These are phyloP conservation scores for Aspergillus sergii DNA, from an alignment of 2,329 filamentous ascomycete genomes.

Conservation along the genomic window DNA sequence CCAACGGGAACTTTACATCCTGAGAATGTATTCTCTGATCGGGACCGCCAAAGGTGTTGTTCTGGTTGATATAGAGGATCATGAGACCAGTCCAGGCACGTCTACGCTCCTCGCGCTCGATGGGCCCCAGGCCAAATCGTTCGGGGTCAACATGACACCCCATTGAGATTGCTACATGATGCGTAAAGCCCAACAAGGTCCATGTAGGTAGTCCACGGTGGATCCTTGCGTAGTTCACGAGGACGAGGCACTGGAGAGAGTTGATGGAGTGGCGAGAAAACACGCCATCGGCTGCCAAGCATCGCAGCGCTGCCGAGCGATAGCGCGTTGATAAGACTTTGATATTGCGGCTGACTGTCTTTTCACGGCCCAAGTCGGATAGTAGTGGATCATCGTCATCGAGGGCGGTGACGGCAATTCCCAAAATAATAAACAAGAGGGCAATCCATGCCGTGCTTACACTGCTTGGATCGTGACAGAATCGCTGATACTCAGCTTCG, in stretches of 20 bases:
- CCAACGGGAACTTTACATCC: conserved; percentile 36
- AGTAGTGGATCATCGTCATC: conserved; percentile 40
- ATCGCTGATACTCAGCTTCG: conserved; percentile 41
- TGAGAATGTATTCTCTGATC: conserved; percentile 31
- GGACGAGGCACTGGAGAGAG: conserved; percentile 43
- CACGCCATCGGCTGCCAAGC: conserved; percentile 43
- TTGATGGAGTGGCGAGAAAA: conserved; percentile 43
- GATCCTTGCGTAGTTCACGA: conserved; percentile 43
- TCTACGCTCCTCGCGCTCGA: conserved; percentile 44
- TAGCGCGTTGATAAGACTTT: conserved; percentile 41
- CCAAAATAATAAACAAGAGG: conserved; percentile 42
- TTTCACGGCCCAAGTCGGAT: conserved; percentile 40
- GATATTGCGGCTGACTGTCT: conserved; percentile 39
- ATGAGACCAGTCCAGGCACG: conserved; percentile 44
- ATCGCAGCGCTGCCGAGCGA: conserved; percentile 40
- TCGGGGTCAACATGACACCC: conserved; percentile 47
- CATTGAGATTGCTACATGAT: conserved; percentile 45
- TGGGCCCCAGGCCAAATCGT: conserved; percentile 34
- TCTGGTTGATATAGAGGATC: conserved; percentile 45
- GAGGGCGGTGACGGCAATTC: conserved; percentile 41
- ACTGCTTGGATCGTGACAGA: conserved; percentile 37
- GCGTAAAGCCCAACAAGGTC: conserved; percentile 43
- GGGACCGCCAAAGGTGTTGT: conserved; percentile 39
- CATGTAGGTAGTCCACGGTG: conserved; percentile 41
- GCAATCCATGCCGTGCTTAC: conserved; percentile 44